Conservation (phyloP, 805 yeast species). For the Middelhovenomyces tepae region DNA sequence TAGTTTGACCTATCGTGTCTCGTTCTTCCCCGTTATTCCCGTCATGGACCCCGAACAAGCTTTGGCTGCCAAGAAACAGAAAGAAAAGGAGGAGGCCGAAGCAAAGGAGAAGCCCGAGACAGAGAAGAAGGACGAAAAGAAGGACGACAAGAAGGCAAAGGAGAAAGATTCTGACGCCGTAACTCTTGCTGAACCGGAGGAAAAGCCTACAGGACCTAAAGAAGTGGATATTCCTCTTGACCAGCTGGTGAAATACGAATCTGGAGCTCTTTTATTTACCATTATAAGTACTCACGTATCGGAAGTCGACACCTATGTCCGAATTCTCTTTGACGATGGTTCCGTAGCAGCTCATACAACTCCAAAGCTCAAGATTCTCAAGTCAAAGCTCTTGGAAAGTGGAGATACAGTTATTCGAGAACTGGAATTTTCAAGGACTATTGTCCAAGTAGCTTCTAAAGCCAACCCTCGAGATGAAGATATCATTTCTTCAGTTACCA, state of each 20-base stretch:
- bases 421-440: conserved; percentile 60
- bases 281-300: conserved; percentile 50
- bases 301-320: conserved; percentile 54
- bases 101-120: conserved; percentile 24
- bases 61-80: conserved; percentile 43
- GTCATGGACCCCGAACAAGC: conserved; percentile 71
- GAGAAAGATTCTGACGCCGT: conserved; percentile 24
- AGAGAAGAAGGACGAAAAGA: conserved; percentile 16
- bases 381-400: conserved; percentile 37
- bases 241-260: conserved; percentile 36
- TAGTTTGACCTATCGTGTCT: conserved; percentile 55
- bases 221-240: conserved; percentile 45
- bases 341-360: conserved; percentile 58
- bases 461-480: conserved; percentile 43
- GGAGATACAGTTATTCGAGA: conserved; percentile 76
- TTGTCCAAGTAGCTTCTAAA: conserved; percentile 54
- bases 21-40: conserved; percentile 79
- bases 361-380: conserved; percentile 35
- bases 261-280: conserved; percentile 72
- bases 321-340: conserved; percentile 66
- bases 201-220: conserved; percentile 27
- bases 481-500: conserved; percentile 48
- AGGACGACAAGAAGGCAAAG: conserved; percentile 15
- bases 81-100: conserved; percentile 30
- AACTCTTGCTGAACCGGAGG: conserved; percentile 30